Base-by-base conservation (phyloP, 345 rosid species). In the Cardiospermum halicacabum region DNA sequence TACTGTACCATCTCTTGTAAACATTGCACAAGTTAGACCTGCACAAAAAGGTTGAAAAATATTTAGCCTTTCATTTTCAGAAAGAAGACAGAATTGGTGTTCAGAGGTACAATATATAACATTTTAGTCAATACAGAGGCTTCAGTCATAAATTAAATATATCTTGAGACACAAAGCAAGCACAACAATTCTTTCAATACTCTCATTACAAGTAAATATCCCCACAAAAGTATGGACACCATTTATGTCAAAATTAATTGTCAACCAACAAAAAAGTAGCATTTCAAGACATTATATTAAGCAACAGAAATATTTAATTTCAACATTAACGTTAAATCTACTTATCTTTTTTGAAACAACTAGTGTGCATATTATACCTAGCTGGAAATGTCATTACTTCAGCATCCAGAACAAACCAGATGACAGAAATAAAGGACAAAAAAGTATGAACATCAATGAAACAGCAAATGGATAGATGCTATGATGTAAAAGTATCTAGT, bases 11-110 rank as follows among this genome's bases (percentile, higher is more conserved):
- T 84, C 80, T 77, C 85, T 86, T 62, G 76, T 85, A 82, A 86
- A 89, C 74, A 89, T 78, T 43, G 83, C 97, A 80, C 88, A 84
- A 59, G 97, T 93, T 80, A 93, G 85, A 80, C 98, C 98, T 92
- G 79, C 85, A 77, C 65, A 62, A 83, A n/a, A 70, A 54, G 66
- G 65, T 72, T 53, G 48, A 66, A 72, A 58, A 27, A 31, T 47
- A 71, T 70, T 80, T 28, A 73, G 77, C 59, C 24, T 65, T 12
- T 43, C 18, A 34, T 24, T 24, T 5, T 24, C 2, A 51, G 32
- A 54, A 27, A 22, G 56, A 47, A 66, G 30, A 18, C 7, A 28
- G 54, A 7, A 53, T 30, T 30, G 21, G 45, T 51, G 53, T 24
- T 40, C 28, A 32, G 27, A 25, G 37, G n/a, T n/a, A 26, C 32